phyloP scores from a whole-genome alignment of 345 rosid genomes.

The Eucalyptus erythrocorys region DNA sequence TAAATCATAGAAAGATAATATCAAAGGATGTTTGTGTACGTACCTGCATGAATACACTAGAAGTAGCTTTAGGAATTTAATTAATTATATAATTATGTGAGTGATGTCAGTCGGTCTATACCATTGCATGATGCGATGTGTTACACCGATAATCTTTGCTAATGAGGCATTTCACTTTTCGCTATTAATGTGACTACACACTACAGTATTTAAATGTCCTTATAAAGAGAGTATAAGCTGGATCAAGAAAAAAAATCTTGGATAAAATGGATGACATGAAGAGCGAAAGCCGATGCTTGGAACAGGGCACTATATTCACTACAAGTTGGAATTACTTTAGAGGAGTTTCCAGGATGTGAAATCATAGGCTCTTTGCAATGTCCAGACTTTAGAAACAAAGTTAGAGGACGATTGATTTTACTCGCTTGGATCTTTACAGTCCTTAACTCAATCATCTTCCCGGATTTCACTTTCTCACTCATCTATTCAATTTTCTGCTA shows the following conservation, averaged over 20 bases:
- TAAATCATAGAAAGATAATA: background rate
- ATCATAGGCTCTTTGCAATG: background rate
- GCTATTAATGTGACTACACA: background rate
- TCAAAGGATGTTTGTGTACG: background rate
- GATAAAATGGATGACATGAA: background rate
- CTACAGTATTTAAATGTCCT: background rate
- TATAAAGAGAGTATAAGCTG: background rate
- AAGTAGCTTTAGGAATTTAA: background rate
- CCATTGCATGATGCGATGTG: background rate
- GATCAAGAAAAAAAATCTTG: background rate
- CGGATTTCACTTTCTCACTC: background rate
- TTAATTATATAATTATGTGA: background rate
- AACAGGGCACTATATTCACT: background rate
- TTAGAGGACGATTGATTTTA: background rate
- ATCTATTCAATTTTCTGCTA: background rate
- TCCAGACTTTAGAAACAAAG: background rate
- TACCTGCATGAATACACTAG: background rate
- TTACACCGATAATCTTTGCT: background rate
- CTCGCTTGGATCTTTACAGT: background rate
- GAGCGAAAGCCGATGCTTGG: background rate
- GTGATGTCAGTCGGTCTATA: background rate
- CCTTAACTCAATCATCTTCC: background rate
- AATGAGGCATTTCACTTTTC: background rate
- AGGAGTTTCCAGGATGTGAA: background rate
- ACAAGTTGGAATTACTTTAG: background rate